Evolutionary conservation across 2,329 filamentous ascomycete species (phyloP).

Genomic region (Hypoxylon sp.): DNA sequence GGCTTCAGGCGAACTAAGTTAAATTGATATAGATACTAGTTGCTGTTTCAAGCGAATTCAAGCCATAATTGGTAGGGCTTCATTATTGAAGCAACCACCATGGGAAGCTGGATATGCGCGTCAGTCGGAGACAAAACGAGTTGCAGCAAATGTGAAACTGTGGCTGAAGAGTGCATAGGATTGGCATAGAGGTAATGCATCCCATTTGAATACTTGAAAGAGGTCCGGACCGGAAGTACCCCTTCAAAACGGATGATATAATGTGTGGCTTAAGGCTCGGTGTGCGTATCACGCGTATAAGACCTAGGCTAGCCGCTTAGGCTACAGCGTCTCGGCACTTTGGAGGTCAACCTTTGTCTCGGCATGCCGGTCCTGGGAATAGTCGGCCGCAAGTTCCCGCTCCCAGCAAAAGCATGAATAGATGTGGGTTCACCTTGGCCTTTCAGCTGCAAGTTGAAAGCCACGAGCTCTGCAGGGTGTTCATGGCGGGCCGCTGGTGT

Average conservation of each 20-base stretch:
- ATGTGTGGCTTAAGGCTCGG: slow-evolving; percentile 27
- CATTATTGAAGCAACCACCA: slow-evolving; percentile 9
- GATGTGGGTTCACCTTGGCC: slow-evolving; percentile 8
- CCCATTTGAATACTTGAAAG: slow-evolving; percentile 10
- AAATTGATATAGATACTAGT: slow-evolving; percentile 6
- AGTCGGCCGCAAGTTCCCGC: slow-evolving; percentile 17
- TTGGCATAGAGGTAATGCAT: slow-evolving; percentile 12
- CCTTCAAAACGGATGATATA: slow-evolving; percentile 25
- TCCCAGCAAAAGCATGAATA: slow-evolving; percentile 14
- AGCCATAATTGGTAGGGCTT: slow-evolving; percentile 4
- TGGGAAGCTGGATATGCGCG: slow-evolving; percentile 7
- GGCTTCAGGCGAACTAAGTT: not conserved
- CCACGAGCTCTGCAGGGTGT: slow-evolving; percentile 6
- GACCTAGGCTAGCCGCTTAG: slow-evolving; percentile 26
- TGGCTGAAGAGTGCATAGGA: slow-evolving; percentile 32
- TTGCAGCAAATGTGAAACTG: slow-evolving; percentile 23
- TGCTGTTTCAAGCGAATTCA: slow-evolving; percentile 18
- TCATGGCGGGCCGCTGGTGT: slow-evolving; percentile 26
- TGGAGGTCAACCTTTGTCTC: slow-evolving; percentile 26
- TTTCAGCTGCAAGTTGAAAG: slow-evolving; percentile 15
- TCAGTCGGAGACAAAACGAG: slow-evolving; percentile 17
- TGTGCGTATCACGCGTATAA: slow-evolving; percentile 26
- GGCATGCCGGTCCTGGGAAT: slow-evolving; percentile 19
- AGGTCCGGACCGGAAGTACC: slow-evolving; percentile 29
- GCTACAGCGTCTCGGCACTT: slow-evolving; percentile 20